Conservation (phyloP, 2,329 filamentous ascomycete genomes). For the Clonostachys chloroleuca region DNA sequence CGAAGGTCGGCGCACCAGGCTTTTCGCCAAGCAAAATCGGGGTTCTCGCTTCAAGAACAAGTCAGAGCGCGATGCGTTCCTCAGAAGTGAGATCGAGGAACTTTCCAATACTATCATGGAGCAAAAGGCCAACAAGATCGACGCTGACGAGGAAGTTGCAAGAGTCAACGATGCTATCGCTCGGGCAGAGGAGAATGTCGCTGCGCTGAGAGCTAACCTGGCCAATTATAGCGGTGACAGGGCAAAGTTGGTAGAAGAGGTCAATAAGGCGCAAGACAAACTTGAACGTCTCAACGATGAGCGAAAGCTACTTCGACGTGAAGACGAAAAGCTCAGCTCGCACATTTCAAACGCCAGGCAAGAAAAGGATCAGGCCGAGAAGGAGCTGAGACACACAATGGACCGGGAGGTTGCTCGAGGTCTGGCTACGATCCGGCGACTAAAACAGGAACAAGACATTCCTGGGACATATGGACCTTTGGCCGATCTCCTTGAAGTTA, state of each 20-base stretch:
- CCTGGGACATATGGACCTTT: slow-evolving; percentile 88
- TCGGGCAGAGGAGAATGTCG: slow-evolving; percentile 68
- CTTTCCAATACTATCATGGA: slow-evolving; percentile 71
- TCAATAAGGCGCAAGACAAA: slow-evolving; percentile 72
- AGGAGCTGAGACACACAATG: slow-evolving; percentile 77
- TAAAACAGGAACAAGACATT: slow-evolving; percentile 76
- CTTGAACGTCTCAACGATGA: slow-evolving; percentile 80
- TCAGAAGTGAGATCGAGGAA: slow-evolving; percentile 76
- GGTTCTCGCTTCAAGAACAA: slow-evolving; percentile 86
- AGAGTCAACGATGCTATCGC: slow-evolving; percentile 68
- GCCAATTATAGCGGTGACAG: slow-evolving; percentile 76
- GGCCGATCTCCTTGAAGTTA: slow-evolving; percentile 86
- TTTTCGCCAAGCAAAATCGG: slow-evolving; percentile 89
- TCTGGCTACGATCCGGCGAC: slow-evolving; percentile 77
- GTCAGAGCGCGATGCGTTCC: slow-evolving; percentile 78
- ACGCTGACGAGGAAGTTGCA: slow-evolving; percentile 78
- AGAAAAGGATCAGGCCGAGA: slow-evolving; percentile 75
- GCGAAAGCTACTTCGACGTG: slow-evolving; percentile 80
- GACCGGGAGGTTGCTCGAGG: slow-evolving; percentile 84
- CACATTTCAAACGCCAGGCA: slow-evolving; percentile 70
- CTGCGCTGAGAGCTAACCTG: slow-evolving; percentile 64
- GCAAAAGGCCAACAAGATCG: slow-evolving; percentile 79
- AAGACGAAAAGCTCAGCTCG: slow-evolving; percentile 82
- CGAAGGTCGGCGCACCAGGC: slow-evolving; percentile 68
- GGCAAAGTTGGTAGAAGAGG: slow-evolving; percentile 66